Evolutionary conservation across 805 yeast species (phyloP).

Genomic region (Lipomyces yamadae): DNA sequence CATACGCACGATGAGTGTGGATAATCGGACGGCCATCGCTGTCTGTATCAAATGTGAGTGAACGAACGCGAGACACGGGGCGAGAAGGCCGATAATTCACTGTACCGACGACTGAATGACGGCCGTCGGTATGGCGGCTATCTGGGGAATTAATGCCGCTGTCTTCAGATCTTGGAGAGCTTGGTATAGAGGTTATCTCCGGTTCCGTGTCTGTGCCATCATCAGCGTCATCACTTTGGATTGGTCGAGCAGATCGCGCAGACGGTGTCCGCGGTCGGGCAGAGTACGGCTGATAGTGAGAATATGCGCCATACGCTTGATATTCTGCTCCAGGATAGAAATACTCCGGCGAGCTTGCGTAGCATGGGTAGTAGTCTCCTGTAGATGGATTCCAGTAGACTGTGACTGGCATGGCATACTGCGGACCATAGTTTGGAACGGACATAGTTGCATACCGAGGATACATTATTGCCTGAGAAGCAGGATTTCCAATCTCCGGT

Average conservation of each 20-base stretch:
- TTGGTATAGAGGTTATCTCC: background rate
- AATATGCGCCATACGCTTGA: background rate
- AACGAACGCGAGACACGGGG: background rate
- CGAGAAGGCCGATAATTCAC: conserved; percentile 5
- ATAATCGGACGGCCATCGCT: conserved; percentile 15
- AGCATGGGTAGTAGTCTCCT: conserved; percentile 3
- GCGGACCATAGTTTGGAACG: background rate
- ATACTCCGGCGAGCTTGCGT: background rate
- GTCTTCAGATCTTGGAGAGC: background rate
- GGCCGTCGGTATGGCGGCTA: background rate
- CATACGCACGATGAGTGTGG: background rate
- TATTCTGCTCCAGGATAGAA: conserved; percentile 3
- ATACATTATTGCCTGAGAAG: conserved; percentile 7
- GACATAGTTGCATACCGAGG: conserved; percentile 8
- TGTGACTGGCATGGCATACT: conserved; percentile 5
- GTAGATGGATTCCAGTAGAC: background rate
- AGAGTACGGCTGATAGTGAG: background rate
- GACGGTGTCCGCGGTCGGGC: background rate
- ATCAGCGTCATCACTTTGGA: conserved; percentile 3
- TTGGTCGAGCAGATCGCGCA: background rate
- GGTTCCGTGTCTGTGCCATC: conserved; percentile 4
- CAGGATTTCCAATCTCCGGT: background rate
- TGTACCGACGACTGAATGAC: conserved; percentile 1
- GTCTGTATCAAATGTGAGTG: conserved; percentile 10
- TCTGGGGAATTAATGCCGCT: background rate